These are phyloP conservation scores for Helichrysum umbraculigerum DNA, from an alignment of 129 eudicot species.

Conservation along the genomic window DNA sequence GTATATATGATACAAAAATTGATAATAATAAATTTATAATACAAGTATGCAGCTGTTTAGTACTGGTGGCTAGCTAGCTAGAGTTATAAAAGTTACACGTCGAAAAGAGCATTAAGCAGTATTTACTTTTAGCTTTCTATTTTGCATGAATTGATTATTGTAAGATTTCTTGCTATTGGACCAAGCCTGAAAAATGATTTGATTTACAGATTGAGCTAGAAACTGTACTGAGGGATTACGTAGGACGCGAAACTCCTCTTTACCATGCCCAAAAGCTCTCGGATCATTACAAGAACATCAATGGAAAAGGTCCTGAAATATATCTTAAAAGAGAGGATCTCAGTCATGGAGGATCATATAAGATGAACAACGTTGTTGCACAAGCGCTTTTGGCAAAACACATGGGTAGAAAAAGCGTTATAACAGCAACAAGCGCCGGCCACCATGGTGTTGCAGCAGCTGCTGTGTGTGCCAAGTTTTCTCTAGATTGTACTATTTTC, in stretches of 20 bases:
- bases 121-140: no score
- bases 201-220: slow-evolving; percentile 42
- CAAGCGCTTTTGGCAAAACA: slow-evolving; percentile 63
- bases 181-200: slow-evolving; percentile 7
- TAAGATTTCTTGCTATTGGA: neutral
- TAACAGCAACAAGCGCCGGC: slow-evolving; percentile 60
- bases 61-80: no score
- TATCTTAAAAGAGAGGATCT: slow-evolving; percentile 79
- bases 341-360: slow-evolving; percentile 65
- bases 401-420: slow-evolving; percentile 48
- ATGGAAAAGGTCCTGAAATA: slow-evolving; percentile 63
- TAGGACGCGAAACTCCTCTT: slow-evolving; percentile 69
- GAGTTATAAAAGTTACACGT: no score
- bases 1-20: neutral
- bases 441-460: slow-evolving; percentile 66
- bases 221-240: slow-evolving; percentile 54
- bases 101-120: no score
- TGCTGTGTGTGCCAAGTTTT: slow-evolving; percentile 62
- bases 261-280: slow-evolving; percentile 61
- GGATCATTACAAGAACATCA: slow-evolving; percentile 49
- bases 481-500: slow-evolving; percentile 48
- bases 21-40: neutral
- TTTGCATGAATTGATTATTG: no score
- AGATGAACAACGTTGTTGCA: slow-evolving; percentile 67
- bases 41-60: no score